These are phyloP conservation scores for Arabidopsis hybrid DNA, from an alignment of 441 rosid species.

Conservation along the genomic window DNA sequence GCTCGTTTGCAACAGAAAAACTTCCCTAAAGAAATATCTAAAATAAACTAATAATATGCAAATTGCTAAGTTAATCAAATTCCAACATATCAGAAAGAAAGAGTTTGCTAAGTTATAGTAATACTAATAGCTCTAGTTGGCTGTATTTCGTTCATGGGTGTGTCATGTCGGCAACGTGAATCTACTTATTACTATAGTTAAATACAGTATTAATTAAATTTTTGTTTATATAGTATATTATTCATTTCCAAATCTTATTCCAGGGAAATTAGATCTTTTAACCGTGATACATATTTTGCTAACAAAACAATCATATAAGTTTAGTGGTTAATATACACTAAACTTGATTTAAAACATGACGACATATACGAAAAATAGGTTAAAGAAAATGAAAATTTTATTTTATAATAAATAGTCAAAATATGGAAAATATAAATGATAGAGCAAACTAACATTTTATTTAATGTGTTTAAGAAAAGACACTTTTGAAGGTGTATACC, in stretches of 20 bases:
- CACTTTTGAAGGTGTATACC: too few species aligned
- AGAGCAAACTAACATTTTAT: too few species aligned
- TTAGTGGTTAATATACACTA: not conserved
- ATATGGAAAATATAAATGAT: too few species aligned
- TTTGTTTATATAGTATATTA: not conserved
- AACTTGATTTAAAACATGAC: too few species aligned
- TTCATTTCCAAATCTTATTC: not conserved
- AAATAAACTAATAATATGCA: constrained; percentile 12
- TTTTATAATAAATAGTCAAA: too few species aligned
- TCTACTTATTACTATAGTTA: constrained; percentile 14
- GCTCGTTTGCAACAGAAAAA: constrained; percentile 33
- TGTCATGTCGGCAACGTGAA: constrained; percentile 30
- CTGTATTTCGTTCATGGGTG: constrained; percentile 3
- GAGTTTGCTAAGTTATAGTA: not conserved
- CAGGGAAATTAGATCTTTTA: not conserved
- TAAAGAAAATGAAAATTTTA: too few species aligned
- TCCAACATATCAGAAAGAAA: too few species aligned
- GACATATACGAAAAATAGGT: too few species aligned
- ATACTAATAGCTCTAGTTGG: not conserved
- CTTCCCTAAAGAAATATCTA: constrained; percentile 4
- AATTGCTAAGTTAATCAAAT: constrained; percentile 28
- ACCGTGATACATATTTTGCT: not conserved
- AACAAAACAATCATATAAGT: not conserved
- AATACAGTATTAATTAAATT: not conserved
- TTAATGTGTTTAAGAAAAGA: too few species aligned